These are phyloP conservation scores for Plasmodium inui DNA, from an alignment of 169 alveolate species.

Conservation along the genomic window DNA sequence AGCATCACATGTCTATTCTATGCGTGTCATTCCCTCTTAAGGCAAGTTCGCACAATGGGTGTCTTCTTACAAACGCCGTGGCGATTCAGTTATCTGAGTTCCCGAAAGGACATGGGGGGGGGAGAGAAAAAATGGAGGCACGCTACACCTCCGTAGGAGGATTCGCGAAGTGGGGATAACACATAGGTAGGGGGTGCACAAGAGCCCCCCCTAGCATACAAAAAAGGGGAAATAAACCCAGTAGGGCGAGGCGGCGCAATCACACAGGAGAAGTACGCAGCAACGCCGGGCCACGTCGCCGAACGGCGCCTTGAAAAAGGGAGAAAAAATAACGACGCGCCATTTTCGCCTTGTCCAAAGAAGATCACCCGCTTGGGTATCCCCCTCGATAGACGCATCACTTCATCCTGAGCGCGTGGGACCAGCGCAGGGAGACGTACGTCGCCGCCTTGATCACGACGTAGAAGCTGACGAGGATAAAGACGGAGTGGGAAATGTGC, in stretches of 20 bases:
- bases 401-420: slow-evolving; percentile 50
- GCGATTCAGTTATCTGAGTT: background rate
- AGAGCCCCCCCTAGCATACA: background rate
- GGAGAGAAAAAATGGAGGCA: background rate
- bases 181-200: background rate
- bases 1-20: background rate
- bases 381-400: background rate
- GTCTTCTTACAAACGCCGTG: background rate
- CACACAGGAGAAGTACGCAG: background rate
- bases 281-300: too few species aligned
- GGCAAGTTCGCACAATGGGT: background rate
- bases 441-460: slow-evolving; percentile 13
- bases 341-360: background rate
- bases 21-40: background rate
- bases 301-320: background rate
- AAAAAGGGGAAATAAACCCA: background rate
- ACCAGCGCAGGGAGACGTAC: slow-evolving; percentile 52
- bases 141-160: background rate
- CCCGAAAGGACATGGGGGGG: background rate
- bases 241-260: background rate
- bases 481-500: slow-evolving; percentile 12
- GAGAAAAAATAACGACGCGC: background rate
- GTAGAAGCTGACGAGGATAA: slow-evolving; percentile 28
- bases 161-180: background rate
- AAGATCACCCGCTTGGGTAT: background rate